These are phyloP conservation scores for Ensete ventricosum DNA, from an alignment of 176 grass and related monocot genomes.

Conservation along the genomic window DNA sequence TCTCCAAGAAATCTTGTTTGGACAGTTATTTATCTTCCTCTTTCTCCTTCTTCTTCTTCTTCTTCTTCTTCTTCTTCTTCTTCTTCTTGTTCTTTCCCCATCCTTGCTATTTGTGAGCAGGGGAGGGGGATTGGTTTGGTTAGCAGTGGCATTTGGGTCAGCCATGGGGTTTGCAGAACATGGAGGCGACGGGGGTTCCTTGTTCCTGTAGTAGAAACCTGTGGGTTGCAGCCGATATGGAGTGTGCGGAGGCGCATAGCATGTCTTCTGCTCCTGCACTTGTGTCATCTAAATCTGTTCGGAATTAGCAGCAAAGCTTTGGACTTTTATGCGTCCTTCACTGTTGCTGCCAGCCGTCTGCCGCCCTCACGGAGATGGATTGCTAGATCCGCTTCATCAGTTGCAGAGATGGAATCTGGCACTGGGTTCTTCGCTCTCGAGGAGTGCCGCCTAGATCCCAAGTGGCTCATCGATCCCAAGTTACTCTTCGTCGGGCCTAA, in stretches of 20 bases:
- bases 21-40: background rate
- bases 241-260: background rate
- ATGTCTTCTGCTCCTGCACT: background rate
- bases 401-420: slow-evolving; percentile 54
- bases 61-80: too few species aligned
- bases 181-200: background rate
- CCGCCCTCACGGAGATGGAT: background rate
- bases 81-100: background rate
- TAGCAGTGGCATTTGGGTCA: background rate
- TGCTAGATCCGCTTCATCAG: background rate
- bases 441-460: slow-evolving; percentile 56
- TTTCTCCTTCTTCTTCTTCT: background rate
- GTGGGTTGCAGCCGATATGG: background rate
- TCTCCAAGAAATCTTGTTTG: background rate
- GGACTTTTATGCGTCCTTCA: background rate
- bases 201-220: background rate
- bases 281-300: background rate
- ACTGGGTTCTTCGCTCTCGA: slow-evolving; percentile 37
- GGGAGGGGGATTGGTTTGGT: background rate
- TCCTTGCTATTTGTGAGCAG: background rate
- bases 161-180: background rate
- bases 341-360: background rate
- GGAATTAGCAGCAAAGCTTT: background rate
- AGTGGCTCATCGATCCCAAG: slow-evolving; percentile 82
- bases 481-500: slow-evolving; percentile 80